These are phyloP conservation scores for Debaryomyces coudertii DNA, from an alignment of 1,139 yeast genomes.

Conservation along the genomic window DNA sequence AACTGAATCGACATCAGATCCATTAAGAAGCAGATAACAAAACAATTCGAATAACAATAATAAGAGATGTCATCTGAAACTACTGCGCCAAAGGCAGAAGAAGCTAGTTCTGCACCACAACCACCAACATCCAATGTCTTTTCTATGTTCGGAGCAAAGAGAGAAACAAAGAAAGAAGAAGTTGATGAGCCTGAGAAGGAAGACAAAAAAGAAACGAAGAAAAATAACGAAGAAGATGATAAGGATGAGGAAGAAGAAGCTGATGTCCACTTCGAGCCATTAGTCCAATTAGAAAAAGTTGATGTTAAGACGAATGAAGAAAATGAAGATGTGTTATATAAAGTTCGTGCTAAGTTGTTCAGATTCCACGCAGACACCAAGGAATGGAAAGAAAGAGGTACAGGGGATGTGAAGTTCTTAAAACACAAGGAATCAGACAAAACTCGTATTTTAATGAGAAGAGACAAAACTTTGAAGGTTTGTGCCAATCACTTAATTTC, in stretches of 20 bases:
- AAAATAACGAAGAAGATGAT: constrained; percentile 32
- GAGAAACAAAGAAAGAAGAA: constrained; percentile 58
- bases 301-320: constrained; percentile 98
- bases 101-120: constrained; percentile 30
- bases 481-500: constrained; percentile 95
- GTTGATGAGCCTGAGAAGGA: constrained; percentile 38
- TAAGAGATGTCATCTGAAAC: constrained; percentile 42
- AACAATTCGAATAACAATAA: constrained; percentile 7
- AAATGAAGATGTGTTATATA: constrained; percentile 84
- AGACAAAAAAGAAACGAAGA: constrained; percentile 33
- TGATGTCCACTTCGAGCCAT: constrained; percentile 95
- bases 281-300: constrained; percentile 91
- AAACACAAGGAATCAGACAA: constrained; percentile 81
- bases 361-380: constrained; percentile 79
- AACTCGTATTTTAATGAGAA: constrained; percentile 94
- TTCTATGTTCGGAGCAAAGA: constrained; percentile 89
- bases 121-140: constrained; percentile 81
- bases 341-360: constrained; percentile 93
- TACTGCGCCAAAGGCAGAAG: constrained; percentile 34
- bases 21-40: not conserved
- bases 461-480: constrained; percentile 96
- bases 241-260: constrained; percentile 84
- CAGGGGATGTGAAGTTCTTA: constrained; percentile 96
- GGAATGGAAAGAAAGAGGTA: constrained; percentile 99
- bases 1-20: constrained; percentile 8